phyloP scores from a whole-genome alignment of 495 filamentous ascomycete species.

The Penicillium malachiteum region DNA sequence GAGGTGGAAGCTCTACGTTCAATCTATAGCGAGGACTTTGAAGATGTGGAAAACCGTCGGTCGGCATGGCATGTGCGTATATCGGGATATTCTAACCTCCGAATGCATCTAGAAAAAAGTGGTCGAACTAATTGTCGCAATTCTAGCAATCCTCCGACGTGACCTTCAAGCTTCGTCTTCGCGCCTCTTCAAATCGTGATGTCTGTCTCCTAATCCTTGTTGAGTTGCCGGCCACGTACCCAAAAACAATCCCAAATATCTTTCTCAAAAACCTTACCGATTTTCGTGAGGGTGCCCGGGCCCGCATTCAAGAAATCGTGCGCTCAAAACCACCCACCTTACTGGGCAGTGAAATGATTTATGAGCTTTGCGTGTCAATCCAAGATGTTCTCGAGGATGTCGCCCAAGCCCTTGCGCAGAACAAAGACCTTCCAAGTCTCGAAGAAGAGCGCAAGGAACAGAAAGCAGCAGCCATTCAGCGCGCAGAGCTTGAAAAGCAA shows the following conservation, averaged over 20 bases:
- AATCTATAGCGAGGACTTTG: constrained; percentile 90
- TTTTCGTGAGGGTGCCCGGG: constrained; percentile 62
- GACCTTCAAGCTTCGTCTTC: constrained; percentile 75
- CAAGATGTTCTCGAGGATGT: constrained; percentile 88
- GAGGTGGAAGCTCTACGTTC: constrained; percentile 84
- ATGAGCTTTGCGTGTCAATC: constrained; percentile 77
- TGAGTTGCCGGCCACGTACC: constrained; percentile 86
- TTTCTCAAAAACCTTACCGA: constrained; percentile 61
- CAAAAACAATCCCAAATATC: constrained; percentile 77
- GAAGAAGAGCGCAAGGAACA: constrained; percentile 83
- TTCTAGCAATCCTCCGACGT: constrained; percentile 70
- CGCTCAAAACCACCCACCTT: constrained; percentile 68
- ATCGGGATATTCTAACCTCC: neutral
- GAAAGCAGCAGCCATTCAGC: constrained; percentile 54
- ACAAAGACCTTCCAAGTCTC: constrained; percentile 75
- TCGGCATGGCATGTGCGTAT: constrained; percentile 81
- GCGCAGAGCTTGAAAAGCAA: constrained; percentile 53
- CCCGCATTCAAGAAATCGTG: constrained; percentile 67
- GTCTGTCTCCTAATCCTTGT: constrained; percentile 63
- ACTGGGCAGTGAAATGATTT: constrained; percentile 84
- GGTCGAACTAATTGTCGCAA: constrained; percentile 3
- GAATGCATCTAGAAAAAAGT: neutral
- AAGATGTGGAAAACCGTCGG: constrained; percentile 65
- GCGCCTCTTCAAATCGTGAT: constrained; percentile 66
- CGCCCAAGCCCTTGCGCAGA: constrained; percentile 66